Evolutionary conservation across 2,329 filamentous ascomycete genomes (phyloP), one percentile per base, ranked within the genome.

Genomic region (Emydomyces testavorans): DNA sequence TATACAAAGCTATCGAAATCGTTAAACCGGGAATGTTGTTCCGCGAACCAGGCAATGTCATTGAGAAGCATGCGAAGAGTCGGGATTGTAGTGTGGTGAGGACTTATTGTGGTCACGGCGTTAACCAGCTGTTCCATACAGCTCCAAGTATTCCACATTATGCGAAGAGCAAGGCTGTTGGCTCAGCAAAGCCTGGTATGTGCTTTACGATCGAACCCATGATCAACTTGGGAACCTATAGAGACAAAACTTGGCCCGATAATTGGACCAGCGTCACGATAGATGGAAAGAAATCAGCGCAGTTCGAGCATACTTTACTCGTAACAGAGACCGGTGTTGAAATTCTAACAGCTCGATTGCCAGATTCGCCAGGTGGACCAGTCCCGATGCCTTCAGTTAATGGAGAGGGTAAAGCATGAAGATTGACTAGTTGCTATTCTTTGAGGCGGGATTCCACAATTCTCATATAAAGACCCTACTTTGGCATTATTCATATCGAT

Each of bases 151-250:
- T 98, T 45, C 92, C 92, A 4, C 92, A 98, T 67, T 98, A 98
- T 62, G 90, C 83, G 50, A 96, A 94, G 75, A 98, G 96, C 71
- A 98, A 96, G 77, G 87, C 90, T 0, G 84, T 95, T 1, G 92
- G 92, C 41, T 80, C 85, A 58, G 92, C 89, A 51, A 95, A 95
- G 71, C 82, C 86, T 0, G 92, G 92, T 46, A 95, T 96, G 88
- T 94, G 88, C 54, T 98, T 98, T 61, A 98, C 92, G 0, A 98
- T 98, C 52, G 92, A 98, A 70, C 92, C 92, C 13, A 98, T 98
- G 92, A 89, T 98, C 63, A 88, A 87, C 34, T 67, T 95, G 48
- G 92, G 92, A 50, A 89, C 85, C 52, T 85, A 94, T 67, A 80
- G 80, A 53, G 92, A 98, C 62, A 83, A 92, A 64, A 96, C 88